phyloP scores from a whole-genome alignment of 345 rosid genomes.

The Toxicodendron radicans region DNA sequence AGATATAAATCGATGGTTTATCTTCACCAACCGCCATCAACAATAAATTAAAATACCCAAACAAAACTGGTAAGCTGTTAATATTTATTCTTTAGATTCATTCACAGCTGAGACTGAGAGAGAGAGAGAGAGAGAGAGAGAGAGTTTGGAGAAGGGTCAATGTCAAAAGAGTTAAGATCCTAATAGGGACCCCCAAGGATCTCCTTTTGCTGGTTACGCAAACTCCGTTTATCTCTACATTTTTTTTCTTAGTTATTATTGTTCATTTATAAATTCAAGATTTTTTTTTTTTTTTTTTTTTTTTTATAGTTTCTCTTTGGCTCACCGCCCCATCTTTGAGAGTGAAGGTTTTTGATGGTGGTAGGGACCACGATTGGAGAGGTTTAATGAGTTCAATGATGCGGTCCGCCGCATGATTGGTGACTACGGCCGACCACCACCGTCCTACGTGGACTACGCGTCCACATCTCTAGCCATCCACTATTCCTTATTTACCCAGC shows the following conservation, averaged over 20 bases:
- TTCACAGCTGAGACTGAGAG: not conserved
- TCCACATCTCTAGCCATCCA: conserved; percentile 23
- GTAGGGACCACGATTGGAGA: conserved; percentile 39
- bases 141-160: conserved; percentile 46
- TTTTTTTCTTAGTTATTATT: not conserved
- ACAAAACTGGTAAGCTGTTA: conserved; percentile 24
- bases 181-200: conserved; percentile 45
- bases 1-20: no score
- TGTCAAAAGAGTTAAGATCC: conserved; percentile 43
- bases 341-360: conserved; percentile 18
- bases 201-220: conserved; percentile 60
- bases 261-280: no score
- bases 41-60: conserved; percentile 15
- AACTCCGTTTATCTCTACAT: conserved; percentile 30
- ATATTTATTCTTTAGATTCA: not conserved
- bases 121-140: not conserved
- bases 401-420: conserved; percentile 77
- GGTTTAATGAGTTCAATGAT: conserved; percentile 49
- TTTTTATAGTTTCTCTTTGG: conserved; percentile 6
- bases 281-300: no score
- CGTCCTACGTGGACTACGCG: conserved; percentile 70
- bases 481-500: not conserved
- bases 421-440: conserved; percentile 80
- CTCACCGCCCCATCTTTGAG: conserved; percentile 44
- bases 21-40: conserved; percentile 26